These are phyloP conservation scores for Solanum ahanhuiri DNA, from an alignment of 257 asterid genomes.

Conservation along the genomic window DNA sequence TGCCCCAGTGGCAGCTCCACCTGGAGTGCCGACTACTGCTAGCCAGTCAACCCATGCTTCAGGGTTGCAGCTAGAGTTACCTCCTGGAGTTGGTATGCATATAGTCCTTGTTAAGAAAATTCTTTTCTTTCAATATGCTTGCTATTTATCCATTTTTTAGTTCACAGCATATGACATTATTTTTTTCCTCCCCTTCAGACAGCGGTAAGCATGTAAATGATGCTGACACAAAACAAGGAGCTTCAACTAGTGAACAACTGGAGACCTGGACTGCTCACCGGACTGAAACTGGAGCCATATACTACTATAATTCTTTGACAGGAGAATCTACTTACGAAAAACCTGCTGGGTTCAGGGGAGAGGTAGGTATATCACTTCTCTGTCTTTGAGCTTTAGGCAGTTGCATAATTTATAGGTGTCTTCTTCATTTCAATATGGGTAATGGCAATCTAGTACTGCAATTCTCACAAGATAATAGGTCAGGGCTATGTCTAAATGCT, in stretches of 20 bases:
- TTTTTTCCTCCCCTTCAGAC: slow-evolving; percentile 19
- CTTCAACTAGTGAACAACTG: slow-evolving; percentile 30
- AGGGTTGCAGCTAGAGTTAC: slow-evolving; percentile 38
- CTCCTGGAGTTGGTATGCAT: slow-evolving; percentile 63
- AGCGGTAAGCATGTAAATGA: slow-evolving; percentile 19
- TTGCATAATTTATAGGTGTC: background rate
- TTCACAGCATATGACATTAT: background rate
- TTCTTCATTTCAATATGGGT: background rate
- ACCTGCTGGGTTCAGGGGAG: slow-evolving; percentile 72
- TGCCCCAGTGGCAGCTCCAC: slow-evolving; percentile 33
- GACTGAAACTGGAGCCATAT: slow-evolving; percentile 70
- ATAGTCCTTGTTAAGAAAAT: slow-evolving; percentile 7
- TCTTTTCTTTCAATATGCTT: background rate
- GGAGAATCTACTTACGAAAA: slow-evolving; percentile 92
- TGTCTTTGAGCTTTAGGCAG: slow-evolving; percentile 2
- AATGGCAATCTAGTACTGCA: background rate
- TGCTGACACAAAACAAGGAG: slow-evolving; percentile 33
- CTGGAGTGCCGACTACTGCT: slow-evolving; percentile 33
- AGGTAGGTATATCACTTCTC: slow-evolving; percentile 39
- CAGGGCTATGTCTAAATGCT: background rate
- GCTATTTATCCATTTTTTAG: background rate
- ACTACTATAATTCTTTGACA: slow-evolving; percentile 81
- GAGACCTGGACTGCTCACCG: slow-evolving; percentile 93
- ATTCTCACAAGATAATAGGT: background rate
- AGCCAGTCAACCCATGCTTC: slow-evolving; percentile 26